Base-by-base conservation (phyloP, 805 yeast species). In the Cyberlindnera lachancei region DNA sequence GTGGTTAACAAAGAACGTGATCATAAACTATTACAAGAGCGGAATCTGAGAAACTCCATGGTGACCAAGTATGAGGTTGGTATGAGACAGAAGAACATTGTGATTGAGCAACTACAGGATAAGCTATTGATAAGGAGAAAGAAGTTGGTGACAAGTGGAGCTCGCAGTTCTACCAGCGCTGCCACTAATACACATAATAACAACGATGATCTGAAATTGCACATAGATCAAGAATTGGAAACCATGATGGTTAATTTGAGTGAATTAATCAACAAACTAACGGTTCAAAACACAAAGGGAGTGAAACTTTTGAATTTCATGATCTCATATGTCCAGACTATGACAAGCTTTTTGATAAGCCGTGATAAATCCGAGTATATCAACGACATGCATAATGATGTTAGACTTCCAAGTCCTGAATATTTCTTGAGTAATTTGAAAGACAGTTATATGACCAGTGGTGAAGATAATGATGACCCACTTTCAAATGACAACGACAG, bases 181-280 rank as follows among this genome's bases (percentile, higher is more conserved):
- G 16, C 11, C n/a, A n/a, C n/a, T n/a, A n/a, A n/a, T n/a, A n/a
- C n/a, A n/a, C n/a, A n/a, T n/a, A n/a, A n/a, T n/a, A n/a, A n/a
- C n/a, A n/a, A n/a, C n/a, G n/a, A 4, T 9, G 29, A 29, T 13
- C 20, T 28, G 2, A 18, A 23, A 12, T 30, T 38, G 14, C 27
- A 36, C 2, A 12, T 48, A 14, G 46, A 41, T 29, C 34, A 42
- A n/a, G 52, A 47, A 32, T 25, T 48, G 30, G 46, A 46, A 16
- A 30, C 28, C 8, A 36, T 49, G 40, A 33, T 46, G 37, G 26
- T 30, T 3, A 38, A 37, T 16, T 24, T 47, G n/a, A 36, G 39
- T 3, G 35, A 39, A 1, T 23, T 47, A n/a, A 44, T 45, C n/a
- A 32, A 38, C 7, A 35, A 35, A 12, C 26, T 44, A 10, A 41